Base-by-base conservation (phyloP, 2,329 filamentous ascomycete species). In the Colletotrichum abscissum region DNA sequence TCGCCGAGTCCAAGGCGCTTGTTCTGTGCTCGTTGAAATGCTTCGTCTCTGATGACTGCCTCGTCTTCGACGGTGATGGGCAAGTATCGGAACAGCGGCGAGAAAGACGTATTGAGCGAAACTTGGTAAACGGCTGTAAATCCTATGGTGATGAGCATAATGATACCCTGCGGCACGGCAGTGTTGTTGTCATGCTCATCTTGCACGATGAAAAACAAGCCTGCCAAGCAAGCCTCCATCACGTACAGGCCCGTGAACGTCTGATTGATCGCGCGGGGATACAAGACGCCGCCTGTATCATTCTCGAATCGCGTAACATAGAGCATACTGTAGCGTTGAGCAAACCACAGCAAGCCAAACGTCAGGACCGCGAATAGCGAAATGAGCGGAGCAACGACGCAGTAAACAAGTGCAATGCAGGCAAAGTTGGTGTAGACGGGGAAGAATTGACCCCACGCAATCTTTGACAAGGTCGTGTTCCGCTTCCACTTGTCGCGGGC, bases 51-150 rank as follows among this genome's bases (percentile, higher is more conserved):
- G n/a, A 94, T 86, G 0, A 97, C 94, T 3, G 97, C 97, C 79
- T 98, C 96, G 75, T 98, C 97, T 81, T 99, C 97, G 68, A 98
- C 91, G 0, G 96, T 98, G 75, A 98, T 97, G 0, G 97, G 97
- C 4, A 99, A 86, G 78, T 98, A 98, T 52, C 93, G 91, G 80
- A 97, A 92, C 11, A 99, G 88, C 3, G 97, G 96, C 0, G 90
- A 90, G 77, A 99, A 98, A 0, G 95, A 93, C 67, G 87, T 85
- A 81, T 98, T 98, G 64, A 98, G 87, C 1, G 97, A 84, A 54
- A 92, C 82, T 80, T 99, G 97, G 78, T 93, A 99, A 4, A 94
- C 78, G 1, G 89, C 82, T 0, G 97, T 99, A 14, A 96, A 84
- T 58, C 91, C 78, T 1, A 93, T 79, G 2, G 92, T 88, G 4